phyloP scores from a whole-genome alignment of 108 stramenopile species.

The Fistulifera pelliculosa region DNA sequence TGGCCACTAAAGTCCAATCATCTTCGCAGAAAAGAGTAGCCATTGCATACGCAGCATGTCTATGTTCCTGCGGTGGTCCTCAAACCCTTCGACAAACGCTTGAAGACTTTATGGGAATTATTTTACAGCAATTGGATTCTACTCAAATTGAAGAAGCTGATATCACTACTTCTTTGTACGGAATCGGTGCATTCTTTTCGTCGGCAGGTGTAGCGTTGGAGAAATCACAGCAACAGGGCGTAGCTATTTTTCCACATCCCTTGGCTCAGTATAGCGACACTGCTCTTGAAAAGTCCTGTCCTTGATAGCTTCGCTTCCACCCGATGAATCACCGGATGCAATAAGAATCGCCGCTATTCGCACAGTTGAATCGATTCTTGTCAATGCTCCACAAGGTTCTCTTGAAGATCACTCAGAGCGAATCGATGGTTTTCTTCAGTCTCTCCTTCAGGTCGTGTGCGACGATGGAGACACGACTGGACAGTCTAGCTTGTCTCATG shows the following conservation, averaged over 20 bases:
- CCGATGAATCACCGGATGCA: constrained; percentile 8
- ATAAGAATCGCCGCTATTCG: constrained; percentile 28
- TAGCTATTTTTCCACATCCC: constrained; percentile 65
- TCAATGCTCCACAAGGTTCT: background rate
- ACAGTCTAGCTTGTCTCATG: background rate
- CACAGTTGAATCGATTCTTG: constrained; percentile 43
- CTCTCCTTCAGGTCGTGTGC: no score
- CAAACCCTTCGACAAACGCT: constrained; percentile 44
- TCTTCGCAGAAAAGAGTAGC: constrained; percentile 45
- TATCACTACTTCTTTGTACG: constrained; percentile 18
- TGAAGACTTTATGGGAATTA: constrained; percentile 27
- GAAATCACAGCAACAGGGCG: constrained; percentile 23
- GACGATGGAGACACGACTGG: background rate
- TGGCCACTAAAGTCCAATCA: constrained; percentile 26
- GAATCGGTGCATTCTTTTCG: constrained; percentile 63
- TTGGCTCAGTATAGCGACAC: constrained; percentile 28
- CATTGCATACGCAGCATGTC: constrained; percentile 69
- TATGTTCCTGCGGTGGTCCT: constrained; percentile 55
- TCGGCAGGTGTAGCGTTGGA: constrained; percentile 46
- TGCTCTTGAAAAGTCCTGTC: constrained; percentile 22
- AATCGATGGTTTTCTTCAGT: no score
- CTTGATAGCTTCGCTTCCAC: constrained; percentile 9
- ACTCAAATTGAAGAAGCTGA: constrained; percentile 4
- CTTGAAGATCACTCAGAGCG: no score
- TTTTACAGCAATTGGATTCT: constrained; percentile 32